Percentiles rank a stretch among this genome's conserved stretches.
phyloP scores from a whole-genome alignment of 116 monocot genomes.

The Zostera marina region DNA sequence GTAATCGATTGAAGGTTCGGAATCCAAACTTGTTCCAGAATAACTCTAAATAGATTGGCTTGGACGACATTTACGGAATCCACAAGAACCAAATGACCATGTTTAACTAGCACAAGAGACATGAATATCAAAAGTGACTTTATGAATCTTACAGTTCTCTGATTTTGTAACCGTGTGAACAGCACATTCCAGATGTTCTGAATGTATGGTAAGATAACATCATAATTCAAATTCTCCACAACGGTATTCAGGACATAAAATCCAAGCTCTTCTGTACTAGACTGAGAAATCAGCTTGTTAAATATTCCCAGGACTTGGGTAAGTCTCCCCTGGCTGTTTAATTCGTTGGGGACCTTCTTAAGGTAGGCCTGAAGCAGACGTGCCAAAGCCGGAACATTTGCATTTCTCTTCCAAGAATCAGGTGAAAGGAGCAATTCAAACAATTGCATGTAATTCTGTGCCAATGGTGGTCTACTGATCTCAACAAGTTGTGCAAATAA shows the following conservation, averaged over 20 bases:
- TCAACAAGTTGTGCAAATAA: slow-evolving; percentile 90
- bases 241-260: slow-evolving; percentile 92
- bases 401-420: slow-evolving; percentile 62
- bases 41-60: slow-evolving; percentile 34
- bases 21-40: slow-evolving; percentile 75
- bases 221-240: slow-evolving; percentile 65
- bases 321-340: slow-evolving; percentile 55
- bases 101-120: slow-evolving; percentile 82
- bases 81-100: slow-evolving; percentile 53
- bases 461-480: slow-evolving; percentile 53
- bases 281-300: slow-evolving; percentile 24
- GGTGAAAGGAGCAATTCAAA: slow-evolving; percentile 61
- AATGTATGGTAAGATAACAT: slow-evolving; percentile 50
- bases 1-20: slow-evolving; percentile 60
- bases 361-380: slow-evolving; percentile 66
- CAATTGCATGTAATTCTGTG: slow-evolving; percentile 65
- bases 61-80: slow-evolving; percentile 74
- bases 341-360: slow-evolving; percentile 73
- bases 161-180: slow-evolving; percentile 51
- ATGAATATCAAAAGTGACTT: slow-evolving; percentile 75
- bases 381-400: slow-evolving; percentile 71
- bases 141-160: slow-evolving; percentile 45
- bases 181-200: slow-evolving; percentile 47
- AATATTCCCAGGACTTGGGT: slow-evolving; percentile 68
- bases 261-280: slow-evolving; percentile 55